Percentiles rank a stretch among this genome's conserved stretches.
These are phyloP conservation scores for Populus hybrid DNA, from an alignment of 441 rosid genomes.

Conservation along the genomic window DNA sequence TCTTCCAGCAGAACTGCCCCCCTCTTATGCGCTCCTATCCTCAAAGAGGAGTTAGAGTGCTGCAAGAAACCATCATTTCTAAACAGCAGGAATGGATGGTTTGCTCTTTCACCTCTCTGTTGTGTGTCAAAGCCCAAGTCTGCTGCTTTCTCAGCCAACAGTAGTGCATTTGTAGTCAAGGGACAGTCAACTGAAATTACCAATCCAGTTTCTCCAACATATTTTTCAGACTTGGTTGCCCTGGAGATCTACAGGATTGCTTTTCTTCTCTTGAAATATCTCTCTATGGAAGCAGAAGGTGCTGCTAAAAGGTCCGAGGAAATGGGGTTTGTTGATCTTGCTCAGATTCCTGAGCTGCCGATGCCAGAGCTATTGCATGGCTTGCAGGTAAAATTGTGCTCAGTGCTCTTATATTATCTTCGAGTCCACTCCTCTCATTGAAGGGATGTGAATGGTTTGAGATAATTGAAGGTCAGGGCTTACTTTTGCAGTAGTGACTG, in stretches of 20 bases:
- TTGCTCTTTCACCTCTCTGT: slow-evolving; percentile 67
- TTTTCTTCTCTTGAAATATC: slow-evolving; percentile 71
- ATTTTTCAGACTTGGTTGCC: slow-evolving; percentile 79
- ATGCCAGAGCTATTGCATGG: slow-evolving; percentile 98
- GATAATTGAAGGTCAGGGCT: neutral
- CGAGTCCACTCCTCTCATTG: neutral
- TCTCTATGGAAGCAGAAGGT: slow-evolving; percentile 80
- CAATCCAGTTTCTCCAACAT: slow-evolving; percentile 46
- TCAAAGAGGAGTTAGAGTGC: slow-evolving; percentile 66
- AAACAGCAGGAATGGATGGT: slow-evolving; percentile 83
- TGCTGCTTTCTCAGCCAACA: slow-evolving; percentile 35
- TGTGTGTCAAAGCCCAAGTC: slow-evolving; percentile 44
- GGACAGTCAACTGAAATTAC: slow-evolving; percentile 47
- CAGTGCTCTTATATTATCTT: neutral
- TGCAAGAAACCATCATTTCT: slow-evolving; percentile 58
- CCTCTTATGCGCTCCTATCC: slow-evolving; percentile 59
- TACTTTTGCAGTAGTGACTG: neutral
- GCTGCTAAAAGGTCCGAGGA: slow-evolving; percentile 88
- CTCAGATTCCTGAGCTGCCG: slow-evolving; percentile 93
- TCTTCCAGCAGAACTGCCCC: slow-evolving; percentile 44
- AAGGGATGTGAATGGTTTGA: neutral
- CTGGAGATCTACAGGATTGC: slow-evolving; percentile 75
- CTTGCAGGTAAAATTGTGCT: slow-evolving; percentile 54
- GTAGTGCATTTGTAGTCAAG: slow-evolving; percentile 44
- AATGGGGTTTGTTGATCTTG: slow-evolving; percentile 84